These are phyloP conservation scores for Pythium folliculosum DNA, from an alignment of 352 stramenopile species.

Conservation along the genomic window DNA sequence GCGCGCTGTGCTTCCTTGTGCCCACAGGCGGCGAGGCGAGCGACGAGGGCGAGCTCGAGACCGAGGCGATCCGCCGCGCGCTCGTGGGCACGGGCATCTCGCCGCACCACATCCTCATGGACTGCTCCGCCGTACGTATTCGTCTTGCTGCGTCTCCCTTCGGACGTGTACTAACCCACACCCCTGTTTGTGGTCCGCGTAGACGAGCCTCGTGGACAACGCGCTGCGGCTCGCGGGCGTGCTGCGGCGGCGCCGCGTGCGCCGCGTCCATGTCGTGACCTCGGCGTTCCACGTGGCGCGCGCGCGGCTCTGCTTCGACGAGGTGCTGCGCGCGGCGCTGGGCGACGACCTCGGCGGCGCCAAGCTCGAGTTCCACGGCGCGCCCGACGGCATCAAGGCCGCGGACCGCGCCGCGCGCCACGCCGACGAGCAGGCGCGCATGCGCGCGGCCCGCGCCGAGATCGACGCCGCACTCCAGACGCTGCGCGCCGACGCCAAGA, in stretches of 20 bases:
- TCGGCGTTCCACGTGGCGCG: constrained; percentile 40
- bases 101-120: constrained; percentile 70
- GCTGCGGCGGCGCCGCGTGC: constrained; percentile 36
- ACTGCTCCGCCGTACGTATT: constrained; percentile 54
- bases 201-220: constrained; percentile 48
- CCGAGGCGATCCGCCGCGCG: constrained; percentile 52
- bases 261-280: constrained; percentile 40
- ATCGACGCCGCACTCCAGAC: constrained; percentile 14
- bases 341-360: constrained; percentile 26
- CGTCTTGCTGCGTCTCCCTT: neutral
- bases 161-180: too few relatives aligned
- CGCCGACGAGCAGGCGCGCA: constrained; percentile 24
- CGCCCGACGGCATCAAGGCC: constrained; percentile 30
- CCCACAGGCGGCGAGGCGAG: constrained; percentile 43
- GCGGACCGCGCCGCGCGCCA: constrained; percentile 29
- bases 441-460: constrained; percentile 19
- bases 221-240: constrained; percentile 33
- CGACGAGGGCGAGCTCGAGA: constrained; percentile 46
- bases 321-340: constrained; percentile 25
- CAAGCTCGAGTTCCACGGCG: constrained; percentile 34
- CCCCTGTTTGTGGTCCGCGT: neutral
- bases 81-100: constrained; percentile 57
- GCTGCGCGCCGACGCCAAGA: constrained; percentile 14
- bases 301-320: constrained; percentile 35
- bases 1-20: constrained; percentile 29